Evolutionary conservation across 164 flowering plant genomes (phyloP), one percentile per base, ranked within the genome.

Genomic region (Liriodendron chinense): DNA sequence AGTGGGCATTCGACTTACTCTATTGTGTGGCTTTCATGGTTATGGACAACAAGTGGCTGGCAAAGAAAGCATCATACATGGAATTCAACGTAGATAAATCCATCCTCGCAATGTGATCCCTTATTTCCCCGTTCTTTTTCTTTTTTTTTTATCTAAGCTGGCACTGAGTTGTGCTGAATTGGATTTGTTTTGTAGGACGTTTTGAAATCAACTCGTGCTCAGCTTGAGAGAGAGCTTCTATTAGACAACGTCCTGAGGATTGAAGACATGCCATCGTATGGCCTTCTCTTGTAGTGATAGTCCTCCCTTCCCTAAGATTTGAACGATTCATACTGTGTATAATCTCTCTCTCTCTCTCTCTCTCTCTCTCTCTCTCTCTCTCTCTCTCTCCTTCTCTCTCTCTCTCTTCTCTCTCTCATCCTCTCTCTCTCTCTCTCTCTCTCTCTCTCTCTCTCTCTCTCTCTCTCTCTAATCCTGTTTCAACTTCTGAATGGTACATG

Each of bases 1-100:
- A 91, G 72, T 91, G 96, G 96, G 89, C 98, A 0, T 94, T 94
- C 72, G 98, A 94, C 78, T 80, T 92, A 83, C 97, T 94, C 53
- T 94, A 94, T 50, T 94, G 94, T 74, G 90, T 94, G 79, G 96
- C 98, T 8, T 94, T 94, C 59, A 77, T 86, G 84, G 86, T 91
- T 3, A 90, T 94, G 94, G 98, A 94, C 88, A 88, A 89, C 68
- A 85, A 86, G 64, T 94, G 97, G 96, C 87, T 94, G 48, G 94
- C 90, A 43, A 92, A 84, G 80, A 88, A 90, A 78, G 97, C 98
- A 18, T 87, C 96, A 5, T 92, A 92, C 85, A 92, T 94, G 98
- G 93, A 92, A 74, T 94, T 94, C 83, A 94, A 92, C 79, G 98
- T 92, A 78, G 87, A 90, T 57, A 48, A 57, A 68, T 64, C 67